Evolutionary conservation across 805 yeast species (phyloP), one percentile per base, ranked within the genome.

Genomic region (Cyberlindnera americana): DNA sequence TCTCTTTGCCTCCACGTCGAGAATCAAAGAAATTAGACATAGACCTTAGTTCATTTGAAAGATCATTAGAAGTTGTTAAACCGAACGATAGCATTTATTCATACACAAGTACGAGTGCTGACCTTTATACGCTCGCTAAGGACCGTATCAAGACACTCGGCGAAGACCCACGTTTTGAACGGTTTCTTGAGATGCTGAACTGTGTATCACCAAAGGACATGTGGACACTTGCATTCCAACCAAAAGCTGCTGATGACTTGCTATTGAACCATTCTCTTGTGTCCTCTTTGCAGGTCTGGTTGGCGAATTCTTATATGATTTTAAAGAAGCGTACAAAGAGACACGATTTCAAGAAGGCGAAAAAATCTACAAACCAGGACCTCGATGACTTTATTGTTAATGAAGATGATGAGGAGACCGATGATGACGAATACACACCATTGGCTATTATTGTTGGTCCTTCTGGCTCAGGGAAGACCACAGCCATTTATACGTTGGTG

Each of bases 401-500:
- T 12, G 46, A 28, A 14, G 43, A 42, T 15, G 53, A 44, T 5
- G 57, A 54, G 10, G 53, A 37, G 5, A 48, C 52, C 1, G 54
- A 51, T 12, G 55, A 49, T 18, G 60, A 56, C 21, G 64, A 61
- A 0, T 79, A 72, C 53, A 73, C 78, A 1, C 91, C 93, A 0
- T 55, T 84, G 3, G 60, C 83, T 56, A 75, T 86, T 11, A 52
- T 87, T 3, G 66, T 71, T 41, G 99, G 99, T 0, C 76, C 80
- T 0, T 56, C 69, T 0, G 95, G 95, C 0, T 68, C 77, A 10
- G 95, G 96, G 3, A 91, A 91, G 57, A 81, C 93, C 1, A 70
- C 88, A 0, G 61, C 89, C 0, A 69, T 91, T 0, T 75, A 84
- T 48, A 76, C 95, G 0, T 72, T 82, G 3, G 77, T 83, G 55